Conservation (phyloP, 805 yeast genomes). For the Zygoascus ofunaensis region DNA sequence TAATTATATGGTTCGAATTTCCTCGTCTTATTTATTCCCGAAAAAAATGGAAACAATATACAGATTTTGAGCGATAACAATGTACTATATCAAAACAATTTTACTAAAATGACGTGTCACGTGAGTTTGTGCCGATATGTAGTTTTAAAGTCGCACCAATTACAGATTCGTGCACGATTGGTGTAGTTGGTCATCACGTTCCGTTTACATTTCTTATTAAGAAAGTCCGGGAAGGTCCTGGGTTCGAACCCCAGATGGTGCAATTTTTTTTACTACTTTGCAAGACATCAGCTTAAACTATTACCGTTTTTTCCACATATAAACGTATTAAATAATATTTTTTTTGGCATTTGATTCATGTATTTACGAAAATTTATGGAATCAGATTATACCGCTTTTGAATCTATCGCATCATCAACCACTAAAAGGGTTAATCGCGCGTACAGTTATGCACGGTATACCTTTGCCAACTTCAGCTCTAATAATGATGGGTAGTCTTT, state of each 20-base stretch:
- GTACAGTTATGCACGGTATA: constrained; percentile 85
- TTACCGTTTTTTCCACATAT: too few species aligned
- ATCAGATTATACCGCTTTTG: background rate
- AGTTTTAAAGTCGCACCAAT: background rate
- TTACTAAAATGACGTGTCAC: too few species aligned
- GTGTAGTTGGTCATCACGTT: constrained; percentile 7
- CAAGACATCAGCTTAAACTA: too few species aligned
- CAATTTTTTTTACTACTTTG: constrained; percentile 1
- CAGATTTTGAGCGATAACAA: too few species aligned
- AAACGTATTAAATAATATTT: too few species aligned
- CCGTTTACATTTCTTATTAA: constrained; percentile 2
- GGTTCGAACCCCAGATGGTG: constrained; percentile 8
- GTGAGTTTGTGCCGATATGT: constrained; percentile 14
- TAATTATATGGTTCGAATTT: too few species aligned
- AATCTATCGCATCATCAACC: background rate
- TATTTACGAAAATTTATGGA: too few species aligned
- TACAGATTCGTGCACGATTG: constrained; percentile 1
- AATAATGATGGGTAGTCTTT: constrained; percentile 72
- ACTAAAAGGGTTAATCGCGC: constrained; percentile 78
- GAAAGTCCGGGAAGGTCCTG: constrained; percentile 7
- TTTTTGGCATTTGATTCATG: too few species aligned
- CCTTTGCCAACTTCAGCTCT: constrained; percentile 95
- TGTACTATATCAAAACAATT: too few species aligned
- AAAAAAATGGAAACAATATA: too few species aligned
- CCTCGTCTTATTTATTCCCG: too few species aligned